Evolutionary conservation across 1,284 basidiomycete genomes (phyloP).

Genomic region (Naganishia sp.): DNA sequence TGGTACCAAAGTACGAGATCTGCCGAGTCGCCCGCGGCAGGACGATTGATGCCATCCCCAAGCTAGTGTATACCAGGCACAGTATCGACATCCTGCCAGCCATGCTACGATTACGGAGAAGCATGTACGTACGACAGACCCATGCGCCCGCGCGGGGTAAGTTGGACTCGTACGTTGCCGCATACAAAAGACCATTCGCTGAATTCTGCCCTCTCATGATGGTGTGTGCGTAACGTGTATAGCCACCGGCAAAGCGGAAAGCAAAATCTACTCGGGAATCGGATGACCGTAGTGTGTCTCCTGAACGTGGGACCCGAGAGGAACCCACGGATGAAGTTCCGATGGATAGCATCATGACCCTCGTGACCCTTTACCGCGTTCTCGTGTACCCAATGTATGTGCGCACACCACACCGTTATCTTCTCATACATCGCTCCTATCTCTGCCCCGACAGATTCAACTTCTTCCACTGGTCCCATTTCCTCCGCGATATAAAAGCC

Average conservation of each 20-base stretch:
- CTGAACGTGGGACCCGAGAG: not conserved
- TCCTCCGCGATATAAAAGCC: slow-evolving; percentile 37
- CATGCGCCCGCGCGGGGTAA: slow-evolving; percentile 48
- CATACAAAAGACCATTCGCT: not conserved
- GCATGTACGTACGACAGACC: slow-evolving; percentile 50
- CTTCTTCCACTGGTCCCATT: slow-evolving; percentile 52
- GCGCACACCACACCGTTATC: not conserved
- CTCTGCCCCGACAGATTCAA: slow-evolving; percentile 37
- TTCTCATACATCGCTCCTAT: slow-evolving; percentile 9
- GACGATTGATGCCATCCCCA: slow-evolving; percentile 3
- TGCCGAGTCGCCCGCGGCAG: not conserved
- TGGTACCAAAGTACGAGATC: slow-evolving; percentile 44
- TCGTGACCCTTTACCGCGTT: slow-evolving; percentile 37
- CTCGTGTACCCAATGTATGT: slow-evolving; percentile 48
- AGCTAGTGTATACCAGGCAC: slow-evolving; percentile 43
- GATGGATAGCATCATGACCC: slow-evolving; percentile 11
- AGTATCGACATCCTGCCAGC: slow-evolving; percentile 40
- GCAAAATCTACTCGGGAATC: not conserved
- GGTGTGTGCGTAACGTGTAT: not conserved
- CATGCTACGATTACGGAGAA: slow-evolving; percentile 45
- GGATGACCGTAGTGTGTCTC: slow-evolving; percentile 1
- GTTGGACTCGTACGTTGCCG: slow-evolving; percentile 23
- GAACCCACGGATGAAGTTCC: not conserved
- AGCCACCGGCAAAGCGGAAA: slow-evolving; percentile 17
- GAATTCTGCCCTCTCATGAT: not conserved